These are phyloP conservation scores for Diddensiella transvaalensis DNA, from an alignment of 805 yeast genomes.

Conservation along the genomic window DNA sequence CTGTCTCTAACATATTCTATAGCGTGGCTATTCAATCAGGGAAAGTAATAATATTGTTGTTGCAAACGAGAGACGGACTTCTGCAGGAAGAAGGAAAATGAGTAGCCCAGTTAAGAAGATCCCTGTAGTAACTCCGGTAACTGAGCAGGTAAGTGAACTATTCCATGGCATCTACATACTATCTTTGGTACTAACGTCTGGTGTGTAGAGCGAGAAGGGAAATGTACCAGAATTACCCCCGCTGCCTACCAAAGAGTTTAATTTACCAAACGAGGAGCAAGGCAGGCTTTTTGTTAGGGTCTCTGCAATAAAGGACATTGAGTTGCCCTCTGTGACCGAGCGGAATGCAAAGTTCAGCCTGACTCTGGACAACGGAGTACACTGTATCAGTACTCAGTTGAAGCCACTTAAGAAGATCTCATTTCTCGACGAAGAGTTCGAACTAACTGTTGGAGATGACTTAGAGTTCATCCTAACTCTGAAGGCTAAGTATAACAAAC, in stretches of 20 bases:
- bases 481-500: constrained; percentile 54
- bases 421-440: constrained; percentile 70
- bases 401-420: constrained; percentile 31
- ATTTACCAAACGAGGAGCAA: constrained; percentile 21
- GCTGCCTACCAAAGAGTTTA: constrained; percentile 2
- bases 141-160: neutral
- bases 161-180: no score
- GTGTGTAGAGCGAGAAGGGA: neutral
- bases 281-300: constrained; percentile 27
- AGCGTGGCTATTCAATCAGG: constrained; percentile 25
- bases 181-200: neutral
- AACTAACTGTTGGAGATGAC: constrained; percentile 57
- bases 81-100: constrained; percentile 14
- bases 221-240: constrained; percentile 2
- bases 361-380: constrained; percentile 71
- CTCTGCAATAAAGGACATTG: constrained; percentile 31
- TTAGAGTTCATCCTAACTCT: constrained; percentile 69
- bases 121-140: neutral
- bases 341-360: constrained; percentile 45
- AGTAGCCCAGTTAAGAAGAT: constrained; percentile 23
- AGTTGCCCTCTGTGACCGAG: constrained; percentile 40
- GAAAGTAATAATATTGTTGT: constrained; percentile 22
- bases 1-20: neutral
- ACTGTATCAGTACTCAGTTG: constrained; percentile 64
- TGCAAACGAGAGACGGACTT: constrained; percentile 20